Evolutionary conservation across 2,329 filamentous ascomycete species (phyloP), one percentile per base, ranked within the genome.

Genomic region (Penicillium sp.): DNA sequence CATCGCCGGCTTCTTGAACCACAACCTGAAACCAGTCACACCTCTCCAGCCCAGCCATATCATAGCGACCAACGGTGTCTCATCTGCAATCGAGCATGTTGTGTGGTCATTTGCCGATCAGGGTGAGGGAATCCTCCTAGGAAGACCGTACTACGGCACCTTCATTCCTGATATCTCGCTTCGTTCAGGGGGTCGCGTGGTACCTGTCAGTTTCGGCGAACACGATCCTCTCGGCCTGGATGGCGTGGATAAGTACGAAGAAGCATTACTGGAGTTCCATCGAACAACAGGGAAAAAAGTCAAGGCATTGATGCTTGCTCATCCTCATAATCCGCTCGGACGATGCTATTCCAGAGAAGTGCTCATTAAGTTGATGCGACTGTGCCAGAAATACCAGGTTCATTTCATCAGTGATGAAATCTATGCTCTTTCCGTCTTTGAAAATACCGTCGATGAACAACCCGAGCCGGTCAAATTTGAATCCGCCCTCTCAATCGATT

Each of bases 321-420:
- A 82, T 48, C 78, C 80, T 2, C 79, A 82, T 50, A 82, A 83
- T 53, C 81, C 81, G 0, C 71, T 83, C 1, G 81, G 81, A 0
- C 69, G 76, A 6, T 81, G 78, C 65, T 81, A 81, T 58, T 56
- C 78, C 4, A 72, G 71, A 3, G 62, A 67, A 3, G 69, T 72
- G 5, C 58, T 83, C 9, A 57, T 76, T 0, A 69, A 68, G 7
- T 67, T 82, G 22, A 76, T 84, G 73, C 61, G 65, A 3, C 62
- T 84, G 31, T 84, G 82, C 60, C 70, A 80, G 50, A 74, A 75
- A 52, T 69, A 84, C 59, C 58, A 72, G 3, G 68, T 85, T 5
- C 82, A 85, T 60, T 69, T 85, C 36, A 76, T 85, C 66, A 79
- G 77, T 60, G 83, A 86, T 63, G 83, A 86, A 63, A 80, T 86